Percentiles rank a stretch among this genome's conserved stretches.
Evolutionary conservation across 257 asterid genomes (phyloP).

Genomic region (Nicotiana attenuata): DNA sequence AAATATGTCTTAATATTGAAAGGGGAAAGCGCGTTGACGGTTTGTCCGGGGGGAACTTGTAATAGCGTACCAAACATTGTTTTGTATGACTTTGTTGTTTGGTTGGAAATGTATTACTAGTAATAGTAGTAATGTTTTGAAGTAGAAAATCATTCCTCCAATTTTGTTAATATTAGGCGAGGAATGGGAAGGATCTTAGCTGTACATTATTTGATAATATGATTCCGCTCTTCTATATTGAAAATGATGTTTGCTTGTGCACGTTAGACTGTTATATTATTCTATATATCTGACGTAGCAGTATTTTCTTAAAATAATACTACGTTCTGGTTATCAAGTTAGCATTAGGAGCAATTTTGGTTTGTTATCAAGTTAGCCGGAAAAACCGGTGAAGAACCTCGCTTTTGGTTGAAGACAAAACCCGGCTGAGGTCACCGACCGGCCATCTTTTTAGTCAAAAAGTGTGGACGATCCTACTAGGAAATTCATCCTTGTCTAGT

Average conservation of each 20-base stretch:
- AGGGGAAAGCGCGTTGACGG: conserved; percentile 10
- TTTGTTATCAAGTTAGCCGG: neutral
- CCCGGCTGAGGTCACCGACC: too few species aligned
- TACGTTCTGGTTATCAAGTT: neutral
- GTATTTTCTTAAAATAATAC: neutral
- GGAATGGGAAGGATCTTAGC: conserved; percentile 9
- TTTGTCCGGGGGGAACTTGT: neutral
- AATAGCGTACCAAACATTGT: neutral
- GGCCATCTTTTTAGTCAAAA: too few species aligned
- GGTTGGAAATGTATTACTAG: neutral
- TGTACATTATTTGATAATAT: conserved; percentile 26
- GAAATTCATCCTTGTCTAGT: too few species aligned
- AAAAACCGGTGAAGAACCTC: too few species aligned
- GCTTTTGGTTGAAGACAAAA: too few species aligned
- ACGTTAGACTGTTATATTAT: neutral
- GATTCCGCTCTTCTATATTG: conserved; percentile 1
- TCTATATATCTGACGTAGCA: neutral
- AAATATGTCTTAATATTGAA: neutral
- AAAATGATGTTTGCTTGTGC: neutral
- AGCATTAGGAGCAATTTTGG: neutral
- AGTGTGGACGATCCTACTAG: too few species aligned
- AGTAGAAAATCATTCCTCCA: conserved; percentile 7
- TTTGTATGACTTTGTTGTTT: conserved; percentile 5
- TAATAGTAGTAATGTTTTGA: neutral
- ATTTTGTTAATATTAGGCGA: conserved; percentile 17